Evolutionary conservation across 192 early-diverging fungal genomes (phyloP).

Genomic region (Chytriomyces sp.): DNA sequence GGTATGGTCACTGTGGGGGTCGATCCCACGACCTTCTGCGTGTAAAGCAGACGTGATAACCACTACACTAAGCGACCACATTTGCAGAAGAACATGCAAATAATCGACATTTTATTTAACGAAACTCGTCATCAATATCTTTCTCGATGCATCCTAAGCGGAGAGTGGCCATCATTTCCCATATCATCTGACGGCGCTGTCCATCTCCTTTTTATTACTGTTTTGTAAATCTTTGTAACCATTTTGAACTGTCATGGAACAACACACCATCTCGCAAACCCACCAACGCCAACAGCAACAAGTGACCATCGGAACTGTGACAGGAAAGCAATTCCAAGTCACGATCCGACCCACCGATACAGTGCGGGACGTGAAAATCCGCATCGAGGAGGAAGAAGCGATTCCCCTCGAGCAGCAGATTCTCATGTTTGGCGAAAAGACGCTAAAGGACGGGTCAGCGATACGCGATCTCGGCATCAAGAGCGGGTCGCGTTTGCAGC

Average conservation of each 20-base stretch:
- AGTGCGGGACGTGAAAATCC: constrained; percentile 47
- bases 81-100: too few relatives aligned
- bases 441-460: constrained; percentile 35
- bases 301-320: constrained; percentile 46
- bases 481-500: constrained; percentile 45
- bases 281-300: background rate
- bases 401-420: constrained; percentile 48
- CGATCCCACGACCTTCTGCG: too few relatives aligned
- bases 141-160: too few relatives aligned
- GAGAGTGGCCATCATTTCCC: too few relatives aligned
- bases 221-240: background rate
- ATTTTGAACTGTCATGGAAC: background rate
- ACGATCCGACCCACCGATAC: constrained; percentile 35
- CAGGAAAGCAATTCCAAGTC: constrained; percentile 44
- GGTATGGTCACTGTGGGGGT: too few relatives aligned
- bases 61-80: too few relatives aligned
- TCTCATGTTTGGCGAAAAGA: constrained; percentile 51
- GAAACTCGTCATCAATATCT: too few relatives aligned
- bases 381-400: constrained; percentile 44
- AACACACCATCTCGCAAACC: background rate
- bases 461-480: constrained; percentile 41
- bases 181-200: too few relatives aligned
- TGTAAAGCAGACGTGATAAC: too few relatives aligned
- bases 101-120: too few relatives aligned
- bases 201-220: too few relatives aligned